These are phyloP conservation scores for Gelatoporia subvermispora DNA, from an alignment of 768 basidiomycete species.

Conservation along the genomic window DNA sequence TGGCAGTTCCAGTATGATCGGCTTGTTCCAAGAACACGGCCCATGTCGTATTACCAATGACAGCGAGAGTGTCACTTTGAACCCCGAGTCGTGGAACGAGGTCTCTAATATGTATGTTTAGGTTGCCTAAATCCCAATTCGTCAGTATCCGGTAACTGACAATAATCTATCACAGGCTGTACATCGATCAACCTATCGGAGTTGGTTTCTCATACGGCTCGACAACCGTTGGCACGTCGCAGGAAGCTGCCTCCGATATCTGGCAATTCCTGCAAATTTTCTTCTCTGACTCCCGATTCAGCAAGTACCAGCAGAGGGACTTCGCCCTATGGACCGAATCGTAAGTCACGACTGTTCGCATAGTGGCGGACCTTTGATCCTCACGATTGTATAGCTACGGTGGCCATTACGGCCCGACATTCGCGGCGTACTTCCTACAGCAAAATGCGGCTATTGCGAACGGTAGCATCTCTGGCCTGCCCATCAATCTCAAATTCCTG, in stretches of 20 bases:
- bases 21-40: conserved; percentile 38
- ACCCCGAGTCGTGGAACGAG: conserved; percentile 58
- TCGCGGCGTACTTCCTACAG: conserved; percentile 44
- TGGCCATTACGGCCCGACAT: conserved; percentile 36
- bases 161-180: conserved; percentile 29
- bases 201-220: conserved; percentile 60
- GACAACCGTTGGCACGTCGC: conserved; percentile 44
- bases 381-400: conserved; percentile 21
- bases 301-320: conserved; percentile 38
- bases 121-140: too few species aligned
- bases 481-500: conserved; percentile 56
- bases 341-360: conserved; percentile 15
- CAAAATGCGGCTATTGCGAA: conserved; percentile 54
- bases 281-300: conserved; percentile 49
- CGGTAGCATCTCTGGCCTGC: conserved; percentile 39
- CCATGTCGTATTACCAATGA: conserved; percentile 46
- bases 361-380: not conserved
- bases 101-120: conserved; percentile 40
- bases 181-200: conserved; percentile 60
- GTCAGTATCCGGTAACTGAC: too few species aligned
- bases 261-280: conserved; percentile 65
- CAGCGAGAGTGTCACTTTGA: conserved; percentile 40
- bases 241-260: conserved; percentile 49
- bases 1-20: conserved; percentile 35
- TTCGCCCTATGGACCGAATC: conserved; percentile 66